A percentile compares a stretch with the other conserved stretches of the same genome.
These are phyloP conservation scores for Ilyonectria destructans DNA, from an alignment of 2,329 filamentous ascomycete species.

Conservation along the genomic window DNA sequence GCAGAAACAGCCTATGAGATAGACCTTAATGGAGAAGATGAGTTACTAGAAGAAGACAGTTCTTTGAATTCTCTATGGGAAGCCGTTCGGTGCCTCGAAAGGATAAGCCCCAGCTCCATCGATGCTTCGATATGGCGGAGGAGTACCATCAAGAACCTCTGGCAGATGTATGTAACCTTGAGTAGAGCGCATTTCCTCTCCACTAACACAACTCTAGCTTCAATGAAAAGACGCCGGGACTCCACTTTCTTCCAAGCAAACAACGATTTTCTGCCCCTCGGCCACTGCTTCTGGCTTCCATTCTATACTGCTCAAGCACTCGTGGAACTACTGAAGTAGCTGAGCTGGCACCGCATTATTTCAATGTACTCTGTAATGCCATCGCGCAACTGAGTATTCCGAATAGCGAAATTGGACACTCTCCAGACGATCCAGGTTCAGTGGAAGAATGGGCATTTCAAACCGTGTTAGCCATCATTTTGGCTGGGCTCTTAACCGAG, in stretches of 20 bases:
- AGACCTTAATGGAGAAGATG: not conserved
- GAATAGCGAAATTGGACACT: constrained; percentile 46
- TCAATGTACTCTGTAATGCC: constrained; percentile 56
- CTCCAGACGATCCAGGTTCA: constrained; percentile 40
- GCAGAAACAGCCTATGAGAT: not conserved
- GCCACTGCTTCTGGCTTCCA: constrained; percentile 61
- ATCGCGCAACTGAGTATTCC: constrained; percentile 61
- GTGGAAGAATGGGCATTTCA: constrained; percentile 61
- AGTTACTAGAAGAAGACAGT: constrained; percentile 1
- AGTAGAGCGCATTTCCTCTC: not conserved
- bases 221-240: constrained; percentile 61
- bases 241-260: constrained; percentile 62
- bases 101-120: not conserved
- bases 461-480: constrained; percentile 59
- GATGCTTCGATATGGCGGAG: constrained; percentile 11
- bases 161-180: constrained; percentile 17
- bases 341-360: constrained; percentile 57
- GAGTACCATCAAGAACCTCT: constrained; percentile 19
- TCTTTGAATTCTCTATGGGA: constrained; percentile 14
- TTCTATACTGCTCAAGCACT: constrained; percentile 61
- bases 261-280: constrained; percentile 60
- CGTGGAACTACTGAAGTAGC: constrained; percentile 54
- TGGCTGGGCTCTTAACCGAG: constrained; percentile 60
- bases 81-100: constrained; percentile 9
- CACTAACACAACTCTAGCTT: constrained; percentile 51